Base-by-base conservation (phyloP, 2,329 filamentous ascomycete genomes). In the Penicillium freii region DNA sequence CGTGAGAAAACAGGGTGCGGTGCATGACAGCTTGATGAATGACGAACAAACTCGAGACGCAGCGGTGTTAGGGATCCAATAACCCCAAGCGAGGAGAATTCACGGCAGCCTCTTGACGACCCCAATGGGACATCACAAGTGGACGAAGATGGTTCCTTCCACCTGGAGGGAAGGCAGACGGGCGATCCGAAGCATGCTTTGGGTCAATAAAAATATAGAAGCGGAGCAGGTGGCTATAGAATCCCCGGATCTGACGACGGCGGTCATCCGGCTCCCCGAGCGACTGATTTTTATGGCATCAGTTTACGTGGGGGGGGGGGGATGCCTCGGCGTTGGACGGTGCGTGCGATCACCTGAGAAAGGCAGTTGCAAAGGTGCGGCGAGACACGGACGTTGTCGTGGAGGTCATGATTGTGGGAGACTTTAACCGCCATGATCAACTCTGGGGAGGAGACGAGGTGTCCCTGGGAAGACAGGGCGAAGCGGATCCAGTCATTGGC, bases 401-500 rank as follows among this genome's bases (percentile, higher is more conserved):
- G 34, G 63, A 71, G 17, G 46, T 67, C 13, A 51, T 69, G 31
- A 9, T 27, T 9, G 1, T 9, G 25, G 25, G 25, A 27, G 25
- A 27, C 7, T 27, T 27, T 8, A 27, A 57, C 13, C 21, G 46
- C n/a, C 8, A 48, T 57, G 56, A 73, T 49, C 60, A 66, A 59
- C 56, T 72, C 31, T 72, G 59, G 64, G 66, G 62, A 59, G 65
- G 66, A 60, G 64, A 71, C 49, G 53, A 68, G 10, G 58, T 72
- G 15, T 73, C 71, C 25, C 64, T 70, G 39, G 58, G 59, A 21
- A 68, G 69, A 53, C 62, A 77, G 59, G 73, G 74, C n/a, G 70
- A 76, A 65, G 73, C 66, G 23, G 66, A 75, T 47, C 59, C 50
- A 49, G 74, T 76, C 43, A 69, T 77, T 47, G 60, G 75, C 49